Conservation (phyloP, 208 protist species). For the Kentomonas sorsogonicus region DNA sequence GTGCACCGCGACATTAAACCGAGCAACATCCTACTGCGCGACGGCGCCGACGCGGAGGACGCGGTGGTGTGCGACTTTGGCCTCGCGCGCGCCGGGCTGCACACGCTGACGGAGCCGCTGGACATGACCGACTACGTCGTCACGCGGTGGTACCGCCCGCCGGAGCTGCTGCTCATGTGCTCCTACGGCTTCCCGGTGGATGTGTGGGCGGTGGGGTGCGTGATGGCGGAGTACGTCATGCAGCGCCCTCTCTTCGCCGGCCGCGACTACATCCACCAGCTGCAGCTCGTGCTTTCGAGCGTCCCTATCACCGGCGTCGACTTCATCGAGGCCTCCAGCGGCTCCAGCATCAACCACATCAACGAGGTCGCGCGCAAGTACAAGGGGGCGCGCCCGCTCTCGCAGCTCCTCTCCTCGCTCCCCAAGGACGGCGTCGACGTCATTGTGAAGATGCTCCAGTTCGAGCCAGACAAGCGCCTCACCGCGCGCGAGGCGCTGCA, state of each 20-base stretch:
- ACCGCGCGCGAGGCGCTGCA: conserved; percentile 77
- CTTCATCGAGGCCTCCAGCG: conserved; percentile 54
- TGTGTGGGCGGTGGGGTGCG: conserved; percentile 98
- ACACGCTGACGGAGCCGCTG: conserved; percentile 57
- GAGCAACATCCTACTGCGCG: conserved; percentile 92
- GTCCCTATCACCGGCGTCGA: conserved; percentile 56
- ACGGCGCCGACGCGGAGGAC: conserved; percentile 69
- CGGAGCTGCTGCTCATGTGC: conserved; percentile 97
- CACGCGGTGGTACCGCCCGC: conserved; percentile 98
- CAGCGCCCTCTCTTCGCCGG: conserved; percentile 79
- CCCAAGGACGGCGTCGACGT: conserved; percentile 81
- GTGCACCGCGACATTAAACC: conserved; percentile 96
- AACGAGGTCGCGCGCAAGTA: conserved; percentile 73
- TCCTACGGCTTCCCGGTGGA: conserved; percentile 91
- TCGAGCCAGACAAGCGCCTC: conserved; percentile 87
- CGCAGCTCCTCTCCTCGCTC: conserved; percentile 35
- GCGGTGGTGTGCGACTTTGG: conserved; percentile 94
- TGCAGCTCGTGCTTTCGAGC: conserved; percentile 81
- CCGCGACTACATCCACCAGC: conserved; percentile 85
- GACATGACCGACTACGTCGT: conserved; percentile 96
- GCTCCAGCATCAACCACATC: conserved; percentile 42
- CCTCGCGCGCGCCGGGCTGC: conserved; percentile 71
- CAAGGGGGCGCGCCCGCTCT: conserved; percentile 48
- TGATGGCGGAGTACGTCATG: conserved; percentile 97
- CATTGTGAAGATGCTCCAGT: conserved; percentile 85